Evolutionary conservation across 2,329 filamentous ascomycete genomes (phyloP).

Genomic region (Cordyceps fumosorosea): DNA sequence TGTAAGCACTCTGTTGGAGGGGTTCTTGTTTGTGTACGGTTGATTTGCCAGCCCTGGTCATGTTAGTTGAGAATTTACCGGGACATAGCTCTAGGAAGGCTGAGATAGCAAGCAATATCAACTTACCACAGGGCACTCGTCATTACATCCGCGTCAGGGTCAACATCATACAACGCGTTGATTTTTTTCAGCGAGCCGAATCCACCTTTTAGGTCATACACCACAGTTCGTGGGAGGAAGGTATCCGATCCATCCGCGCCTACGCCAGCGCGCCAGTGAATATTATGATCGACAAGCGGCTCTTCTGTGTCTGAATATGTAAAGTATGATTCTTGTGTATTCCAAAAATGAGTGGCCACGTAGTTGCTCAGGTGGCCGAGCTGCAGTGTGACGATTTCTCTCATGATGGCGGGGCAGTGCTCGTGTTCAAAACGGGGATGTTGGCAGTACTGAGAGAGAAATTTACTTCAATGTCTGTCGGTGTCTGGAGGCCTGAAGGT

Average conservation of each 20-base stretch:
- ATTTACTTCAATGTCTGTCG: too few species aligned
- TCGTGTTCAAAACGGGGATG: not conserved
- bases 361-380: conserved; percentile 92
- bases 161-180: conserved; percentile 74
- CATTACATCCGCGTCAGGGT: conserved; percentile 27
- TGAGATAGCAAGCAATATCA: not conserved
- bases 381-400: conserved; percentile 91
- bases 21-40: conserved; percentile 61
- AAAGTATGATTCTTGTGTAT: conserved; percentile 89
- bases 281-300: conserved; percentile 42
- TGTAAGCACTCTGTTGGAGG: conserved; percentile 69
- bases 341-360: conserved; percentile 95
- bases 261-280: conserved; percentile 81
- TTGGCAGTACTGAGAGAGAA: not conserved
- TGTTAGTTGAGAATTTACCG: not conserved
- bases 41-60: conserved; percentile 55
- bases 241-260: conserved; percentile 82
- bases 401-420: conserved; percentile 52
- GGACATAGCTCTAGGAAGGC: not conserved
- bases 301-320: conserved; percentile 60
- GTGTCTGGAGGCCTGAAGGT: too few species aligned
- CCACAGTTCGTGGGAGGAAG: conserved; percentile 81
- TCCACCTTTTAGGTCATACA: conserved; percentile 91
- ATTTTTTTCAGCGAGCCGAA: conserved; percentile 85
- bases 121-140: conserved; percentile 29